Evolutionary conservation across 1,139 yeast species (phyloP).

Genomic region (Pichia sp.): DNA sequence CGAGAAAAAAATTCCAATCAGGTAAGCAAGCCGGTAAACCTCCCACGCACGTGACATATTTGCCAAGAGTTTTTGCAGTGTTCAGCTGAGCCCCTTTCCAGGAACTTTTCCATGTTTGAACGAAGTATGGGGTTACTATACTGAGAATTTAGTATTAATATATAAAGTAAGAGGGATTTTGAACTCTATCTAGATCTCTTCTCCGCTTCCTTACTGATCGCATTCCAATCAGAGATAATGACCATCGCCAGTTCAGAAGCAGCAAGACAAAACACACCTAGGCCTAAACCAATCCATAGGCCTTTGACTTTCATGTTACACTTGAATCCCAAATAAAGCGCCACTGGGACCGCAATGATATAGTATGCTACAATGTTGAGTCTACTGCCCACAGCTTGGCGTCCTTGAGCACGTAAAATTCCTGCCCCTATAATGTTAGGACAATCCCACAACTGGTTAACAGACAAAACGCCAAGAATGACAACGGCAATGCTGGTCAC

Average conservation of each 20-base stretch:
- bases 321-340: constrained; percentile 19
- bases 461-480: constrained; percentile 27
- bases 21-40: too few species aligned
- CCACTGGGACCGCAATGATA: constrained; percentile 23
- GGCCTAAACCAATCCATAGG: constrained; percentile 48
- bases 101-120: too few species aligned
- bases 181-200: background rate
- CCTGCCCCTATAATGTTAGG: constrained; percentile 43
- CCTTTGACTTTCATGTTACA: constrained; percentile 36
- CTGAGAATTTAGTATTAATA: too few species aligned
- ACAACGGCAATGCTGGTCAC: constrained; percentile 22
- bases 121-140: too few species aligned
- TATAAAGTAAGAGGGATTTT: too few species aligned
- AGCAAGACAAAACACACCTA: constrained; percentile 47
- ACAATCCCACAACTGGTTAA: constrained; percentile 40
- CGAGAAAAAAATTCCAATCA: too few species aligned
- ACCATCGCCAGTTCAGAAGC: constrained; percentile 36
- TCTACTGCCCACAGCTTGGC: constrained; percentile 22
- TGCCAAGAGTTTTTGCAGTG: too few species aligned
- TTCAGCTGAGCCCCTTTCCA: too few species aligned
- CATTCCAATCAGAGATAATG: constrained; percentile 17
- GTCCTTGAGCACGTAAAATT: constrained; percentile 28
- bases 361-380: constrained; percentile 23
- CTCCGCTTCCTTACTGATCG: background rate
- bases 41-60: too few species aligned